These are phyloP conservation scores for Spongospora subterranea DNA, from an alignment of 208 protist species.

Conservation along the genomic window DNA sequence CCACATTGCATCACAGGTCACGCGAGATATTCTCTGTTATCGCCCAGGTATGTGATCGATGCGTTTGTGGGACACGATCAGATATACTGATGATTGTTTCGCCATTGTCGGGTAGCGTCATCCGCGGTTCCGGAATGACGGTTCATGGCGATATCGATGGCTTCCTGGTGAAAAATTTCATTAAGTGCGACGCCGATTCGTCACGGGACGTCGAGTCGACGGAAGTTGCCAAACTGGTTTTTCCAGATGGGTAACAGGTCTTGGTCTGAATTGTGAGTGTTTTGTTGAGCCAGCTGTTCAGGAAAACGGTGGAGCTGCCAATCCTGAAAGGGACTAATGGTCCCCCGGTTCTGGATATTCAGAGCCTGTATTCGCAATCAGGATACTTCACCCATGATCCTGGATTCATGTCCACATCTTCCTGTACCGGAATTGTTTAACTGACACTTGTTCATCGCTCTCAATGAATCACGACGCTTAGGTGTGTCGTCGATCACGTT, in stretches of 20 bases:
- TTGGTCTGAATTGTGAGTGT: not conserved
- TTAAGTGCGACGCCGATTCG: slow-evolving; percentile 1
- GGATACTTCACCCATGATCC: slow-evolving; percentile 56
- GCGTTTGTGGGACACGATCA: no score
- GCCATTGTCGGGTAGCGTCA: no score
- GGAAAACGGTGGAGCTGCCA: slow-evolving; percentile 38
- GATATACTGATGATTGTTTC: no score
- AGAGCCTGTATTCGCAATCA: slow-evolving; percentile 26
- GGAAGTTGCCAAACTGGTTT: not conserved
- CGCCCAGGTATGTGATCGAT: no score
- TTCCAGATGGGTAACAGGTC: slow-evolving; percentile 16
- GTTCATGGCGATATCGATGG: no score
- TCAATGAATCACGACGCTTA: not conserved
- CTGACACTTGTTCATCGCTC: not conserved
- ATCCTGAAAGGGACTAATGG: slow-evolving; percentile 27
- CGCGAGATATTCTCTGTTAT: no score
- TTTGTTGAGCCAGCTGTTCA: not conserved
- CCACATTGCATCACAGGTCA: no score
- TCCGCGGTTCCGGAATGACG: no score
- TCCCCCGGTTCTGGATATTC: slow-evolving; percentile 46
- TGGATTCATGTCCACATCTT: slow-evolving; percentile 55
- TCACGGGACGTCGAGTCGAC: not conserved
- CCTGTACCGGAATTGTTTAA: slow-evolving; percentile 34
- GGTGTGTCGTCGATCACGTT: slow-evolving; percentile 57
- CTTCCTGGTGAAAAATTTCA: not conserved